Base-by-base conservation (phyloP, 2,329 filamentous ascomycete genomes). In the Colletotrichum sp. region DNA sequence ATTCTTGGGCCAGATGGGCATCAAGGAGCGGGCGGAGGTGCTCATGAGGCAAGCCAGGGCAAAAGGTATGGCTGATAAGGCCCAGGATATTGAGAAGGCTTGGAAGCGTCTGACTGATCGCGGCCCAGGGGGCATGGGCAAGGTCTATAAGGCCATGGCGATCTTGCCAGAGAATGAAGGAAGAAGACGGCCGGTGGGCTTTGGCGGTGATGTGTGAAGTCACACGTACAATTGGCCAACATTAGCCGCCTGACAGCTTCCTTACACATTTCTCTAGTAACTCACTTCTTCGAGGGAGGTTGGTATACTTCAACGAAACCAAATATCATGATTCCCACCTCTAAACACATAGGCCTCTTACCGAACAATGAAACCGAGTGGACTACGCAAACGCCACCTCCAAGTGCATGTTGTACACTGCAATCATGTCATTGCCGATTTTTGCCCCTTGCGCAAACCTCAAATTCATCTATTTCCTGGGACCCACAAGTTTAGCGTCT, bases 121-220 rank as follows among this genome's bases (percentile, higher is more conserved):
- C 57, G 93, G 94, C 0, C 94, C 93, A 2, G 92, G 92, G 67
- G 96, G 96, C 0, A 99, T 99, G 97, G 97, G 97, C 0, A 96
- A 93, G 86, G 87, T 98, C 26, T 99, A 99, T 84, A 98, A 99
- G 86, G 96, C 92, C 28, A 90, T 99, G 89, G 95, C 96, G 15
- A 95, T 99, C 80, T 82, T 99, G 80, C 97, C 97, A 1, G 94
- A 96, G 84, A 95, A 94, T 78, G 90, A 89, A 43, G 93, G 94
- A 3, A 89, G 87, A 76, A 92, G 96, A 80, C 90, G 93, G 75
- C 96, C 96, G 3, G 96, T 98, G 71, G 97, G 97, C 0, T 99
- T 99, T 87, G 97, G 97, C 1, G 97, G 96, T 1, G 92, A 92
- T 81, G 85, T 92, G 9, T 78, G 57, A 78, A 21, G n/a, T 21